Base-by-base conservation (phyloP, 2,329 filamentous ascomycete species). In the Cordyceps fumosorosea region DNA sequence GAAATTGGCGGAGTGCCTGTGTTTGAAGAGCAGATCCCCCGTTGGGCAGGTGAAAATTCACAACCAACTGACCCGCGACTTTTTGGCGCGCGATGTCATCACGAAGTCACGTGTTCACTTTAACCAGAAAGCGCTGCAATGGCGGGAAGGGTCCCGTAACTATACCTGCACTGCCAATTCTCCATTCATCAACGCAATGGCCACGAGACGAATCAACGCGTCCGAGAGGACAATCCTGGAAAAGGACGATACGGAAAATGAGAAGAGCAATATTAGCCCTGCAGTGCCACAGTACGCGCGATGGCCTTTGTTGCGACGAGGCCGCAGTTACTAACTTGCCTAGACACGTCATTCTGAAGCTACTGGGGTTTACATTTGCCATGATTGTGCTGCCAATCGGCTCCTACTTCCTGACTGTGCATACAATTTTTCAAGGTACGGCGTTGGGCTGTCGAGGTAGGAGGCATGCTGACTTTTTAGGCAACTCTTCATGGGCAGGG, bases 321-420 rank as follows among this genome's bases (percentile, higher is more conserved):
- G 63, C 66, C 5, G 65, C 52, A 14, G 59, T 64, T 60, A 16
- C 24, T 54, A 22, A 61, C 47, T 24, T 18, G 42, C 12, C 61
- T 40, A 91, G 91, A 62, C 81, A 89, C 71, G 92, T 98, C 67
- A 95, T 99, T 66, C 78, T 88, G 71, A 99, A 98, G 78, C 86
- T 99, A 22, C 82, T 98, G 18, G 87, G 84, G 66, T 98, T 97
- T 77, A 96, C 93, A 0, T 79, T 93, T 45, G 93, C 92, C 72
- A 98, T 99, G 93, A 83, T 97, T 64, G 83, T 89, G 18, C 76
- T 90, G 22, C 95, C 95, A 16, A 91, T 99, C 68, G 88, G 90
- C 47, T 91, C 89, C 48, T 99, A 97, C 76, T 99, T 96, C 74
- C 70, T 89, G 52, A 89, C 90, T 0, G 81, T 96, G 32, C 84